Evolutionary conservation across 2,329 filamentous ascomycete species (phyloP), one percentile per base, ranked within the genome.

Genomic region (Pseudofabraea citricarpa): DNA sequence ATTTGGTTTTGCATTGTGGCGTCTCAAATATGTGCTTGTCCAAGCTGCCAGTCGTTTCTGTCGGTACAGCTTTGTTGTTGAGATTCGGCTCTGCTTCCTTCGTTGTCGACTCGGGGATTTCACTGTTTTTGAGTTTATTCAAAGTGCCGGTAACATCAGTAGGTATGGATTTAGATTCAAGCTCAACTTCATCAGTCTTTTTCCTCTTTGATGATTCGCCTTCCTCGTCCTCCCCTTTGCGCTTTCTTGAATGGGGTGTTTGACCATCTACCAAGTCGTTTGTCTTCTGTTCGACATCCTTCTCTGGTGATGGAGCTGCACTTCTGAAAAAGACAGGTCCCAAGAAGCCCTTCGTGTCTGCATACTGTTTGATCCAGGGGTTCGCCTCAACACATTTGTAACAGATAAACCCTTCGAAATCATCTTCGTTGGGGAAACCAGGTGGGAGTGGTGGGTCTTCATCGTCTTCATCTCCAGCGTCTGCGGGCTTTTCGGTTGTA

Each of bases 341-440:
- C 0, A 97, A 70, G 57, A 98, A 97, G 0, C 90, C 90, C 1
- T 79, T 60, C 0, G 86, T 79, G 2, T 85, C 85, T 5, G 87
- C 90, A 60, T 97, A 97, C 50, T 74, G 73, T 68, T 91, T 94
- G 63, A 97, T 84, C 93, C 93, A 98, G 0, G 90, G 87, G 55
- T 90, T 80, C 1, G 89, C 80, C 31, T 90, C 82, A 12, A 95
- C 77, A 56, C 93, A 98, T 61, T 95, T 94, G 71, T 93, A 95
- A 70, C 93, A 98, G 27, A 98, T 76, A 57, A 97, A 85, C 21
- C 84, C 80, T 41, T 94, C 89, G 52, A 98, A 98, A 22, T 85
- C 81, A 21, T 95, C 89, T 56, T 97, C 91, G 0, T 76, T 73
- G 0, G 93, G 93, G 54, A 98, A 98, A 1, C 89, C 89, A 0